phyloP scores from a whole-genome alignment of 2,329 filamentous ascomycete species.

The Aspergillus novofumigatus region DNA sequence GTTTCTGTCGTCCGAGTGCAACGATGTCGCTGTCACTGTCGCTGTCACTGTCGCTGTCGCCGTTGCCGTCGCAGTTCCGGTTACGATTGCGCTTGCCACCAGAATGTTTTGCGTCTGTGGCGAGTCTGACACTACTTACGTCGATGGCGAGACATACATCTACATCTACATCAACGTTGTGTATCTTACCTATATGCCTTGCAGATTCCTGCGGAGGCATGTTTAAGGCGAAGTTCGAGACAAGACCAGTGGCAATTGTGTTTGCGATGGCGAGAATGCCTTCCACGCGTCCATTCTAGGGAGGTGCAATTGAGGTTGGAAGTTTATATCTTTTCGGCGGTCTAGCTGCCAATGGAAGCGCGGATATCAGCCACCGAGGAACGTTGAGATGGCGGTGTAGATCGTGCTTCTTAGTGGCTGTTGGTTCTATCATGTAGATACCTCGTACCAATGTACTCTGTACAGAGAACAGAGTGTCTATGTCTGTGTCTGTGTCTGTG shows the following conservation, averaged over 20 bases:
- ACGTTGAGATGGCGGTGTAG: neutral
- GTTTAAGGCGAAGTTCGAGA: neutral
- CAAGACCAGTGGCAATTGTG: no score
- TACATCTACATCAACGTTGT: neutral
- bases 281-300: neutral
- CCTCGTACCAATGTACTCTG: neutral
- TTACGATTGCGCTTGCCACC: neutral
- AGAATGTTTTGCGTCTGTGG: neutral
- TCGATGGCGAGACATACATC: no score
- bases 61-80: no score
- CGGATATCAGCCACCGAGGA: neutral
- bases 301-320: neutral
- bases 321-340: neutral
- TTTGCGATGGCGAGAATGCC: neutral
- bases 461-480: no score
- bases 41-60: neutral
- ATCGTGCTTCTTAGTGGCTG: neutral
- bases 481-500: no score
- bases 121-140: no score
- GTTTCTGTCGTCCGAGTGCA: neutral
- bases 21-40: neutral
- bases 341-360: neutral
- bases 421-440: neutral
- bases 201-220: neutral
- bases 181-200: neutral